Evolutionary conservation across 139 green algal genomes (phyloP), one percentile per base, ranked within the genome.

Genomic region (Micractinium sp.): DNA sequence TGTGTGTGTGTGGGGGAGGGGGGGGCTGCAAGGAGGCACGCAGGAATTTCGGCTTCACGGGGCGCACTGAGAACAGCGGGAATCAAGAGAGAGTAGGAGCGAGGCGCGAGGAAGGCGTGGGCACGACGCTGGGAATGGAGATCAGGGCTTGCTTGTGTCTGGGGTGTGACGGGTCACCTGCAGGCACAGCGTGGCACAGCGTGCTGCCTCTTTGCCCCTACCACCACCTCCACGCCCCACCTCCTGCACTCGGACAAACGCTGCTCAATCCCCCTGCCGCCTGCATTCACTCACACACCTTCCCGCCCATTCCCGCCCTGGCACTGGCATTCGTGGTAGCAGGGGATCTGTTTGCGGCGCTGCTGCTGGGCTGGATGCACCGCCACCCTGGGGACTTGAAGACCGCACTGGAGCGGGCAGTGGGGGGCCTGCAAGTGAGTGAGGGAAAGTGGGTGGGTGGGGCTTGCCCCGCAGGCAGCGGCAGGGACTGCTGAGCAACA

Each of bases 291-390:
- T 66, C 13, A 16, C 41, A 41, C 41, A 35, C 41, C 61, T 18
- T 4, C 78, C 39, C 61, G 14, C 41, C 47, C 63, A 71, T 0
- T 66, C 14, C 27, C 25, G 13, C 19, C 41, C 80, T 47, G 76
- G 7, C 76, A 1, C 77, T 35, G 77, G 23, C 22, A 35, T 36
- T 3, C 25, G 14, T 7, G 33, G 22, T n/a, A 0, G 80, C 93
- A 96, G 93, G 94, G 3, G 95, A 98, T 89, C 86, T 97, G 53
- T 87, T 97, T 39, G 87, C 94, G 0, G 93, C 93, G 60, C 91
- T 98, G 88, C 92, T 97, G 81, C 93, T 98, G 69, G 94, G 90
- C 29, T 95, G 93, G 87, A 85, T 93, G 81, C 82, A 95, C 84
- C 88, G 92, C 35, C 90, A 95, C 23, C 94, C 95, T 5, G 90